Conservation (phyloP, 2,329 filamentous ascomycete genomes). For the Clarireedia hainanense region DNA sequence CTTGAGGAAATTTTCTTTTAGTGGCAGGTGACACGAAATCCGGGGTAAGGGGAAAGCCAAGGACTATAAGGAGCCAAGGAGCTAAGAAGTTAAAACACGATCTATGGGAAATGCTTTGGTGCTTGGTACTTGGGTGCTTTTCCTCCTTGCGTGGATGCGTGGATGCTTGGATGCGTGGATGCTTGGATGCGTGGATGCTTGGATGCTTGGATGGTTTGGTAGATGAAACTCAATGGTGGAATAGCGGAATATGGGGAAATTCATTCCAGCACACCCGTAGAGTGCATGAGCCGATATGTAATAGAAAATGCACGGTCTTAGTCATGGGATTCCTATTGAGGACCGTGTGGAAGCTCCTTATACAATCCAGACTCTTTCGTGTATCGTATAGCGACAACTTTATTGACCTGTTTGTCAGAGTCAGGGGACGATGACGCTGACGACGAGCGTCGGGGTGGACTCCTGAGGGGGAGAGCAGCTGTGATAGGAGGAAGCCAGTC, state of each 20-base stretch:
- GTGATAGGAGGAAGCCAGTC: background rate
- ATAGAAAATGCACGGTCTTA: constrained; percentile 21
- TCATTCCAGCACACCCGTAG: background rate
- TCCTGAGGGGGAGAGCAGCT: background rate
- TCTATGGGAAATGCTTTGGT: background rate
- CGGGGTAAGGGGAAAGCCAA: constrained; percentile 15
- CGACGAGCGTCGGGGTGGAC: background rate
- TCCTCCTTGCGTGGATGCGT: background rate
- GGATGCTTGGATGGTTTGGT: background rate
- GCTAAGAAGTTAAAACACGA: background rate
- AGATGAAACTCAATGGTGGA: background rate
- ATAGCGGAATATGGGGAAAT: background rate
- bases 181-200: background rate
- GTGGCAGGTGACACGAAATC: constrained; percentile 21
- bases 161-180: background rate
- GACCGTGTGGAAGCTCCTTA: background rate
- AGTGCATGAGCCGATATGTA: constrained; percentile 14
- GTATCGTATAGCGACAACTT: background rate
- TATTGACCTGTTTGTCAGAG: constrained; percentile 13
- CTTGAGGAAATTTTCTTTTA: background rate
- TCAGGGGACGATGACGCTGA: constrained; percentile 3
- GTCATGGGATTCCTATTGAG: constrained; percentile 21
- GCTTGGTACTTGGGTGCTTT: too few relatives aligned
- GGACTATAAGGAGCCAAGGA: background rate
- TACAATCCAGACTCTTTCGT: background rate